Conservation (phyloP, 148 eudicot species). For the Fagopyrum esculentum region DNA sequence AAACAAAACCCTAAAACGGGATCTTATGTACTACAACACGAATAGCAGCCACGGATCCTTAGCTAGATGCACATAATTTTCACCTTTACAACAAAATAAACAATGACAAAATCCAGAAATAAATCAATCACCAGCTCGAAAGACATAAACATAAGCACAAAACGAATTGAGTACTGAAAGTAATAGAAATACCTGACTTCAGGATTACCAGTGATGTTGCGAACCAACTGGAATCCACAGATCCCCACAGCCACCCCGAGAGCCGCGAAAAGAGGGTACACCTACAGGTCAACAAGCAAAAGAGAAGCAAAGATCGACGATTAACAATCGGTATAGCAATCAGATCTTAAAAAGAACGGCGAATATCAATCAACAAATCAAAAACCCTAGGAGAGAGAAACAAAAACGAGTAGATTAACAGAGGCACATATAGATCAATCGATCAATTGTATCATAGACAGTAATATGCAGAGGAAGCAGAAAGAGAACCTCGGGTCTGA, state of each 20-base stretch:
- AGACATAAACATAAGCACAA: neutral
- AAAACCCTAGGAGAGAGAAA: constrained; percentile 9
- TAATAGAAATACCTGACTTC: constrained; percentile 33
- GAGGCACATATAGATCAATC: neutral
- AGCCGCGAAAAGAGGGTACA: constrained; percentile 31
- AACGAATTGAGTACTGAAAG: neutral
- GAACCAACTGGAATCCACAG: constrained; percentile 23
- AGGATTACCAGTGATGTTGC: constrained; percentile 35
- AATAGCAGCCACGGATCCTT: neutral
- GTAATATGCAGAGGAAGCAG: neutral
- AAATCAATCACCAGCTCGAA: neutral
- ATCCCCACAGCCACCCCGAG: constrained; percentile 30
- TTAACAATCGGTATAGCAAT: neutral
- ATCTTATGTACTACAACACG: neutral
- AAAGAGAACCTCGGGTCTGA: constrained; percentile 29
- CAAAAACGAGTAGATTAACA: neutral
- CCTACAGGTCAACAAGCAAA: constrained; percentile 11
- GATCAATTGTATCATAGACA: neutral
- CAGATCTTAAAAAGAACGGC: neutral
- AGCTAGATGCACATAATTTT: neutral
- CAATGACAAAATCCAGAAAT: neutral
- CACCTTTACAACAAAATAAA: neutral
- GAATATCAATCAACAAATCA: neutral
- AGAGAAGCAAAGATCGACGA: neutral
- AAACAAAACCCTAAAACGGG: neutral